Base-by-base conservation (phyloP, 305 asterid genomes). In the Andrographis paniculata region DNA sequence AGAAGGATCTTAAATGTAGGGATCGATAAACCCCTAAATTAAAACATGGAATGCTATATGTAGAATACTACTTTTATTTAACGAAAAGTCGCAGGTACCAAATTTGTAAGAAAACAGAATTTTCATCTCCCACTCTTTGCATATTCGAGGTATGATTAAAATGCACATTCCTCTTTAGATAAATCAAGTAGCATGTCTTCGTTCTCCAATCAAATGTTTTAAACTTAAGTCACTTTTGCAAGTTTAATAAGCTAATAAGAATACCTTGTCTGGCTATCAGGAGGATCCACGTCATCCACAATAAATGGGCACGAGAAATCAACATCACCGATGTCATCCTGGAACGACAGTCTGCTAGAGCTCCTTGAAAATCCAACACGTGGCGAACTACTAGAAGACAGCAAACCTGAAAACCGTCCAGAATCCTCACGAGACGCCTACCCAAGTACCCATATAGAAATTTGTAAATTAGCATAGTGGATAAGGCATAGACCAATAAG, bases 291-390 rank as follows among this genome's bases (percentile, higher is more conserved):
- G 42, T 91, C 99, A 70, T 91, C 99, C 63, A 91, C 95, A 72
- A 91, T 79, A 75, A 91, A 91, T 20, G 96, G 99, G 66, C 81
- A 85, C 8, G 92, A 67, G 55, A 82, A 87, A 59, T 83, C 99
- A 42, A 66, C 63, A 45, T 80, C 95, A 14, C 87, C 96, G 63
- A 91, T 70, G 45, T 86, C 99, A 67, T 83, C 99, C 77, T 78
- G 95, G 61, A 86, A 83, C 64, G 99, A 91, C 64, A 91, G 63
- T 53, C 99, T 76, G 68, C 99, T 91, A 33, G 99, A 91, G 65
- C 89, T 86, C 63, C 96, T 78, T 4, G 99, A 91, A 78, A 78
- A 76, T 55, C 93, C 96, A 48, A 80, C 71, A 60, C 91, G 95
- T 38, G 99, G 96, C 6, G 99, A 91, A 56, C 86, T 81, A 70